A percentile compares a stretch with the other conserved stretches of the same genome.
Conservation (phyloP, 148 eudicot genomes). For the Chenopodium formosanum region DNA sequence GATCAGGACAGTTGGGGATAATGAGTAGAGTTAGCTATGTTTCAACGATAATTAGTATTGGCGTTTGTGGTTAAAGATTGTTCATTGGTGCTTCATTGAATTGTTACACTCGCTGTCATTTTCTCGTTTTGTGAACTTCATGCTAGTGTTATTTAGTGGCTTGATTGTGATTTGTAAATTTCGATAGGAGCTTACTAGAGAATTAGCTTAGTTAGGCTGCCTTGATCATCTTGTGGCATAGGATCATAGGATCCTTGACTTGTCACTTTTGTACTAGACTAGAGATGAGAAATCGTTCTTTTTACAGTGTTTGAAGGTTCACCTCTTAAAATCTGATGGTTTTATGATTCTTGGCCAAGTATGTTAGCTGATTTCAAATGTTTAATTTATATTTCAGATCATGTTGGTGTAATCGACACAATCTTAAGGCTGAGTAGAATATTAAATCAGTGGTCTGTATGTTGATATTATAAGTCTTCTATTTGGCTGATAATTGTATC, state of each 20-base stretch:
- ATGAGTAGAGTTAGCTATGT: not conserved
- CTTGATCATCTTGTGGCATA: not conserved
- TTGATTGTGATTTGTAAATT: not conserved
- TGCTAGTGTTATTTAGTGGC: not conserved
- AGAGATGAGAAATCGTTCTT: not conserved
- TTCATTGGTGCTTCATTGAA: not conserved
- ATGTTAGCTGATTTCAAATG: not conserved
- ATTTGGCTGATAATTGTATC: not conserved
- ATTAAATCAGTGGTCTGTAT: not conserved
- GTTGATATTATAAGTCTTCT: not conserved
- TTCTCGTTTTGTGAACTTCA: not conserved
- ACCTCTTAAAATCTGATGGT: not conserved
- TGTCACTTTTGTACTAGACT: not conserved
- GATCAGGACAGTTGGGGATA: not conserved
- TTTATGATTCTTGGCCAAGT: not conserved
- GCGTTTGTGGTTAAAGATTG: not conserved
- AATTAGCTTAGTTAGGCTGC: no score
- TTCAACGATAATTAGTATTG: not conserved
- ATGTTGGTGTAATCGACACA: no score
- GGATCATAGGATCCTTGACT: not conserved
- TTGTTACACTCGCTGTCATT: not conserved
- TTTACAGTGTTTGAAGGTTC: not conserved
- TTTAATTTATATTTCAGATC: no score
- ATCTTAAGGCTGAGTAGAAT: not conserved
- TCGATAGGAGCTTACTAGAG: no score